These are phyloP conservation scores for Atkinsonella hypoxylon DNA, from an alignment of 2,329 filamentous ascomycete genomes.

Conservation along the genomic window DNA sequence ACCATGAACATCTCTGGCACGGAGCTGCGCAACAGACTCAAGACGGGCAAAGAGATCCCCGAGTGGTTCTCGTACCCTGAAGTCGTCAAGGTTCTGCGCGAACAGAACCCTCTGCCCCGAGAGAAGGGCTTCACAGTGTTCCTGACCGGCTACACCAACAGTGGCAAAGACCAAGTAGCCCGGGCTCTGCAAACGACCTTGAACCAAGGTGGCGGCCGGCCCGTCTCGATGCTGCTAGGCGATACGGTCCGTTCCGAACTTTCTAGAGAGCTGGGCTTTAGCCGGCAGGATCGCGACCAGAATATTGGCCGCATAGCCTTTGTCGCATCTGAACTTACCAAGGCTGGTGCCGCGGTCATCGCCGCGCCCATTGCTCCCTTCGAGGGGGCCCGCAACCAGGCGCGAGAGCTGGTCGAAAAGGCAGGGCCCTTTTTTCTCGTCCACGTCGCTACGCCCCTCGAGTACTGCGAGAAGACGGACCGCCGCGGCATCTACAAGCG, in stretches of 20 bases:
- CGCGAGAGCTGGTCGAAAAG: slow-evolving; percentile 76
- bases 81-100: slow-evolving; percentile 89
- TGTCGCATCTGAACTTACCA: slow-evolving; percentile 88
- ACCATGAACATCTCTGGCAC: slow-evolving; percentile 81
- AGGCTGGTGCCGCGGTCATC: slow-evolving; percentile 86
- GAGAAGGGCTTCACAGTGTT: slow-evolving; percentile 97
- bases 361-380: slow-evolving; percentile 94
- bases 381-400: slow-evolving; percentile 62
- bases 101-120: slow-evolving; percentile 85
- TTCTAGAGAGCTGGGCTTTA: slow-evolving; percentile 91
- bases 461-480: slow-evolving; percentile 91
- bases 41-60: slow-evolving; percentile 86
- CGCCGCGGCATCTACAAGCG: slow-evolving; percentile 79
- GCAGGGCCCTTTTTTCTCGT: slow-evolving; percentile 88
- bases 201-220: slow-evolving; percentile 93
- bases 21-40: slow-evolving; percentile 84
- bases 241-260: slow-evolving; percentile 92
- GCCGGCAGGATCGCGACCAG: slow-evolving; percentile 77
- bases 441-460: slow-evolving; percentile 86
- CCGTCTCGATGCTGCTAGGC: slow-evolving; percentile 86
- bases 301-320: slow-evolving; percentile 97
- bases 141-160: slow-evolving; percentile 93
- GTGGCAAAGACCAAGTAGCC: slow-evolving; percentile 91
- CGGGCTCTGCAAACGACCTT: slow-evolving; percentile 92
- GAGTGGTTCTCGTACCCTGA: slow-evolving; percentile 99